Evolutionary conservation across 441 rosid genomes (phyloP).

Genomic region (Brassica balearica): DNA sequence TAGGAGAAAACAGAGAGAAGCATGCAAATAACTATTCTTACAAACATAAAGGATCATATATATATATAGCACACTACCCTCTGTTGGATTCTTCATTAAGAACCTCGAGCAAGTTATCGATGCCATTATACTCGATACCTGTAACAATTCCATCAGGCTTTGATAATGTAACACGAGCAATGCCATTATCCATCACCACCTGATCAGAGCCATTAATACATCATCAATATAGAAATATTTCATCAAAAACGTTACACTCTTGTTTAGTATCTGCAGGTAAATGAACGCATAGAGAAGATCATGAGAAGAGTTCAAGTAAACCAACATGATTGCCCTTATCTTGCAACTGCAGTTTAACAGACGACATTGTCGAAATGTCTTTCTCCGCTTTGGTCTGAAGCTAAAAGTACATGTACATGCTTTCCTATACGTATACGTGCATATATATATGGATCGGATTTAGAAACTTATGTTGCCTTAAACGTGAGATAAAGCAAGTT

Average conservation of each 20-base stretch:
- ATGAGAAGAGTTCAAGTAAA: conserved; percentile 13
- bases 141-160: conserved; percentile 70
- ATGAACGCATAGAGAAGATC: conserved; percentile 8
- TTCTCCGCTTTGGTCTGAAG: conserved; percentile 8
- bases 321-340: conserved; percentile 72
- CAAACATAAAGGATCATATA: neutral
- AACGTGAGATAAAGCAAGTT: conserved; percentile 57
- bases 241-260: conserved; percentile 13
- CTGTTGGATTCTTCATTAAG: conserved; percentile 62
- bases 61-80: conserved; percentile 50
- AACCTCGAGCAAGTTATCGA: conserved; percentile 91
- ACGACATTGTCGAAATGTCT: conserved; percentile 48
- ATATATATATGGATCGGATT: neutral
- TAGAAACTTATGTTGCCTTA: conserved; percentile 50
- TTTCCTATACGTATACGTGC: neutral
- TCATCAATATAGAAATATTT: neutral
- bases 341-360: conserved; percentile 53
- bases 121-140: conserved; percentile 66
- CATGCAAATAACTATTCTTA: conserved; percentile 12
- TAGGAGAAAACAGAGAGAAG: conserved; percentile 18
- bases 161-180: conserved; percentile 59
- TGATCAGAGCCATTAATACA: conserved; percentile 37
- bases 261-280: neutral
- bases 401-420: conserved; percentile 25
- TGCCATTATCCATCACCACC: conserved; percentile 76